Evolutionary conservation across 2,329 filamentous ascomycete genomes (phyloP).

Genomic region (Dryadomyces quercus-mongolicae): DNA sequence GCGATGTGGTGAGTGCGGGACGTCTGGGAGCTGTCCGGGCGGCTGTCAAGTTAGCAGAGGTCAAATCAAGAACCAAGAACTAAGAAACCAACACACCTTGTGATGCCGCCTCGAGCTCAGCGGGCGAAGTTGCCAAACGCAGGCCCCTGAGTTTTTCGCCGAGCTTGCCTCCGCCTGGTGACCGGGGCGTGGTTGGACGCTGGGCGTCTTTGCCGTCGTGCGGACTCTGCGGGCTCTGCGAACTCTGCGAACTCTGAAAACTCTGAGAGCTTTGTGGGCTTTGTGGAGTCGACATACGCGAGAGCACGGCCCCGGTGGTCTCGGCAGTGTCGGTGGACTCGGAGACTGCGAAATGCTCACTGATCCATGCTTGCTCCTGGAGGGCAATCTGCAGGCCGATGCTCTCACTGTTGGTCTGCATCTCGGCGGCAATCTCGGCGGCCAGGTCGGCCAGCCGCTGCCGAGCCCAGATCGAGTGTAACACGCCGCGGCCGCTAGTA

Average conservation of each 20-base stretch:
- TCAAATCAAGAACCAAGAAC: neutral
- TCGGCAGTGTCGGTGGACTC: constrained; percentile 14
- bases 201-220: neutral
- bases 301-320: neutral
- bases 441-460: constrained; percentile 64
- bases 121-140: constrained; percentile 61
- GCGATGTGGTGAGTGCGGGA: constrained; percentile 13
- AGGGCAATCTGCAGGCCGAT: constrained; percentile 75
- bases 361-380: constrained; percentile 76
- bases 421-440: constrained; percentile 63
- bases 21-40: neutral
- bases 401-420: constrained; percentile 63
- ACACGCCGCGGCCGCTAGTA: constrained; percentile 56
- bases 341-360: constrained; percentile 62
- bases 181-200: constrained; percentile 28
- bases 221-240: constrained; percentile 11
- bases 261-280: constrained; percentile 8
- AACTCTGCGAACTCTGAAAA: constrained; percentile 8
- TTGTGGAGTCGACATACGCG: constrained; percentile 6
- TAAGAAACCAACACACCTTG: constrained; percentile 31
- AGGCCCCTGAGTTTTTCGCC: constrained; percentile 71
- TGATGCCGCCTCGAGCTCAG: constrained; percentile 43
- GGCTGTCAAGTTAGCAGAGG: neutral
- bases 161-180: constrained; percentile 54
- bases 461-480: constrained; percentile 88